phyloP scores from a whole-genome alignment of 2,329 filamentous ascomycete genomes.

The Diplocarpon mali region DNA sequence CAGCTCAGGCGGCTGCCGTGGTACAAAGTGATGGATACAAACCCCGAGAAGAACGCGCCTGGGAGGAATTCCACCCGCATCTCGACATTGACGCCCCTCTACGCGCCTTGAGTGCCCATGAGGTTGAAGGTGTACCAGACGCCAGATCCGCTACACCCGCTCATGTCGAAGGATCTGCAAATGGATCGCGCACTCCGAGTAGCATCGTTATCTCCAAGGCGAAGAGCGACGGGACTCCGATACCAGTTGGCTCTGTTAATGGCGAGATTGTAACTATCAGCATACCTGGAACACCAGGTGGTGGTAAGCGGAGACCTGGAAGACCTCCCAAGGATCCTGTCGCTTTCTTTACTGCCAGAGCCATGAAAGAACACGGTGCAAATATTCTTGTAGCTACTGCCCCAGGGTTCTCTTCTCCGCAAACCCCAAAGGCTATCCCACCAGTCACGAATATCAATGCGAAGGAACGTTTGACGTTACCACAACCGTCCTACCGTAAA shows the following conservation, averaged over 20 bases:
- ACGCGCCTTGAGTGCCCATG: slow-evolving; percentile 67
- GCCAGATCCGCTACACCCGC: slow-evolving; percentile 32
- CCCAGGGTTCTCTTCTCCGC: slow-evolving; percentile 30
- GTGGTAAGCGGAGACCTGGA: slow-evolving; percentile 47
- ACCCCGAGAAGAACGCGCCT: slow-evolving; percentile 87
- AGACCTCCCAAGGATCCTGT: slow-evolving; percentile 51
- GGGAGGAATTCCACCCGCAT: slow-evolving; percentile 96
- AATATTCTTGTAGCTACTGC: slow-evolving; percentile 22
- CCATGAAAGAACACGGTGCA: slow-evolving; percentile 9
- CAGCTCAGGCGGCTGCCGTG: slow-evolving; percentile 74
- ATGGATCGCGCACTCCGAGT: slow-evolving; percentile 15
- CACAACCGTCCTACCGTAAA: slow-evolving; percentile 62
- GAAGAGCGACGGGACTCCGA: slow-evolving; percentile 20
- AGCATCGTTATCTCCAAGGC: slow-evolving; percentile 15
- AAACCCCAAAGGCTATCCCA: slow-evolving; percentile 57
- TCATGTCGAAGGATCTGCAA: slow-evolving; percentile 29
- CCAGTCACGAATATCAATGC: slow-evolving; percentile 55
- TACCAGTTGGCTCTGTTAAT: slow-evolving; percentile 16
- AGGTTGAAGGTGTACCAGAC: slow-evolving; percentile 65
- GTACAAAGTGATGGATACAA: slow-evolving; percentile 95
- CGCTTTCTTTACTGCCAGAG: slow-evolving; percentile 44
- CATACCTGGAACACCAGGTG: slow-evolving; percentile 29
- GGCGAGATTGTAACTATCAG: slow-evolving; percentile 18
- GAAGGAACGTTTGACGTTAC: slow-evolving; percentile 69
- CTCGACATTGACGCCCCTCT: slow-evolving; percentile 79